These are phyloP conservation scores for Papiliotrema terrestris DNA, from an alignment of 1,284 basidiomycete genomes.

Conservation along the genomic window DNA sequence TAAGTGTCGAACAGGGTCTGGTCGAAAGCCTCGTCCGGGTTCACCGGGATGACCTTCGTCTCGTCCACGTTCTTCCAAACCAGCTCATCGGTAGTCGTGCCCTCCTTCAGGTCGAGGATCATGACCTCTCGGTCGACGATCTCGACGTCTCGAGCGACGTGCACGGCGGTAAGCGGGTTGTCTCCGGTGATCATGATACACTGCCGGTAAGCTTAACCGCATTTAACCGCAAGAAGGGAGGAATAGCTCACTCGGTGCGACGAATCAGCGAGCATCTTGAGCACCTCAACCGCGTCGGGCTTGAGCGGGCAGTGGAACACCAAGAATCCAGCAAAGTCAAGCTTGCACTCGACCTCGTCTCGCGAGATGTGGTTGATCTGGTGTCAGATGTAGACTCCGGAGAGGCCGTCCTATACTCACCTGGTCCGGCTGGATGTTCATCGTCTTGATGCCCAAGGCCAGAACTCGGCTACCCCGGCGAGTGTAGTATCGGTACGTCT, in stretches of 20 bases:
- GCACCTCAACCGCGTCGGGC: constrained; percentile 77
- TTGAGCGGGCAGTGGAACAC: constrained; percentile 97
- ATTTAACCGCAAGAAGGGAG: not conserved
- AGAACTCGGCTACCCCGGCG: constrained; percentile 85
- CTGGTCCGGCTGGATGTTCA: constrained; percentile 67
- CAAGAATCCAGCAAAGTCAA: constrained; percentile 84
- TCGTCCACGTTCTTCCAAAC: constrained; percentile 92
- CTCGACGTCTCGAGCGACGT: constrained; percentile 90
- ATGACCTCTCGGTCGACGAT: constrained; percentile 90
- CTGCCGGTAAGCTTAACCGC: constrained; percentile 46
- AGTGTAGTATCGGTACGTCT: constrained; percentile 89
- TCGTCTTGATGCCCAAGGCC: constrained; percentile 79
- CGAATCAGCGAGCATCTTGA: constrained; percentile 89
- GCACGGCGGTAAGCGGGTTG: constrained; percentile 89
- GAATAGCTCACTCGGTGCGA: constrained; percentile 87
- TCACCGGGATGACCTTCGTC: constrained; percentile 73
- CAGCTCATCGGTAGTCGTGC: constrained; percentile 68
- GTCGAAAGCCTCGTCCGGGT: constrained; percentile 74
- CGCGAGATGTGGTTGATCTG: constrained; percentile 81
- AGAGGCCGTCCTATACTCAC: constrained; percentile 43
- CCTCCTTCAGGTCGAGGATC: constrained; percentile 83
- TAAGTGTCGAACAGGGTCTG: constrained; percentile 70
- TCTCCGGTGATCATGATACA: constrained; percentile 98
- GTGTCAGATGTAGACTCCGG: not conserved
- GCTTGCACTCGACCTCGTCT: constrained; percentile 69